Evolutionary conservation across 257 asterid species (phyloP).

Genomic region (Jacaranda mimosifolia): DNA sequence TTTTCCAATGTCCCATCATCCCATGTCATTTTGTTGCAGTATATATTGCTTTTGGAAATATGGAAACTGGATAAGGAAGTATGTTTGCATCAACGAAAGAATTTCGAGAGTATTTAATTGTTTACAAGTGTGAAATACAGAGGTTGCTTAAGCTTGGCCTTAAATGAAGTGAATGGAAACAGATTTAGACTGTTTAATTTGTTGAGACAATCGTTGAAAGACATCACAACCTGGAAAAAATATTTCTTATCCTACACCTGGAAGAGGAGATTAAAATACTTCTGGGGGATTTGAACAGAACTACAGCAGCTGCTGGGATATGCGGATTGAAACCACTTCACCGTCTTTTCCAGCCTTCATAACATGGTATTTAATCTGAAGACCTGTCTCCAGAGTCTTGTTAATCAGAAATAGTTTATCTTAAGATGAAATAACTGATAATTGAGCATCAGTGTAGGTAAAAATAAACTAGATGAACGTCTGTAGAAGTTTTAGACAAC

Average conservation of each 20-base stretch:
- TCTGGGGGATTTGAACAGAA: slow-evolving; percentile 12
- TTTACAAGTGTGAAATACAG: slow-evolving; percentile 15
- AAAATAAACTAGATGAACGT: not conserved
- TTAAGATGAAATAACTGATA: slow-evolving; percentile 14
- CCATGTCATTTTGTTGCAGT: not conserved
- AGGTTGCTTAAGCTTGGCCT: slow-evolving; percentile 5
- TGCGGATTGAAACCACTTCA: slow-evolving; percentile 80
- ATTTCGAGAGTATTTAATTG: not conserved
- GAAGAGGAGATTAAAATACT: slow-evolving; percentile 19
- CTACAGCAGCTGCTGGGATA: slow-evolving; percentile 88
- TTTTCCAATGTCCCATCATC: too few relatives aligned
- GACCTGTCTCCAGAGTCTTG: slow-evolving; percentile 58
- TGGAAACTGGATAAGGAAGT: slow-evolving; percentile 6
- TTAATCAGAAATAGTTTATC: slow-evolving; percentile 20
- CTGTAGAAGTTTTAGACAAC: too few relatives aligned
- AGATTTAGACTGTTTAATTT: not conserved
- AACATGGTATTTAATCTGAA: slow-evolving; percentile 74
- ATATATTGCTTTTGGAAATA: slow-evolving; percentile 10
- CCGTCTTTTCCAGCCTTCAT: slow-evolving; percentile 88
- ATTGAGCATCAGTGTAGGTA: not conserved
- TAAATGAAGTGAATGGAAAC: slow-evolving; percentile 20
- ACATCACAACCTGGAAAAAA: not conserved
- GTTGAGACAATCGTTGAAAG: slow-evolving; percentile 21
- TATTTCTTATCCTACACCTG: slow-evolving; percentile 13
- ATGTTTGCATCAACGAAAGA: slow-evolving; percentile 7